Percentiles rank a stretch among this genome's conserved stretches.
phyloP scores from a whole-genome alignment of 129 eudicot species.

The Sambucus nigra region DNA sequence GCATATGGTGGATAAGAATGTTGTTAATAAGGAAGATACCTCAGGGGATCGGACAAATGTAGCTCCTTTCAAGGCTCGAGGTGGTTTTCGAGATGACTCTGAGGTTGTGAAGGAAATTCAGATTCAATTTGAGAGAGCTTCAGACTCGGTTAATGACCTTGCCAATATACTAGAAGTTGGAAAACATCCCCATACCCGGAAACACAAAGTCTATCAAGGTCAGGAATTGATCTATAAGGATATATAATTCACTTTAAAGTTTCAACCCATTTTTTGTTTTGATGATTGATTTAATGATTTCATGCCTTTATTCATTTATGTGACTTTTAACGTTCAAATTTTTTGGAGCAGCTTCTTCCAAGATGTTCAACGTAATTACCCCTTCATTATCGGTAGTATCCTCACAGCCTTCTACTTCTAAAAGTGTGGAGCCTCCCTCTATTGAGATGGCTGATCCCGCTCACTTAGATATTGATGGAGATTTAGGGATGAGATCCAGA shows the following conservation, averaged over 20 bases:
- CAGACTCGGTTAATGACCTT: slow-evolving; percentile 50
- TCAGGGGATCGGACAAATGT: slow-evolving; percentile 26
- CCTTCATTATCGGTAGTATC: slow-evolving; percentile 41
- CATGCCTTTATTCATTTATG: neutral
- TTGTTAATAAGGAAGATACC: slow-evolving; percentile 41
- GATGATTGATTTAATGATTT: slow-evolving; percentile 7
- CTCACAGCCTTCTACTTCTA: slow-evolving; percentile 39
- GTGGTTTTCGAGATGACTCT: slow-evolving; percentile 40
- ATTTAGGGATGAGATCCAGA: slow-evolving; percentile 37
- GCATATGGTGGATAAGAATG: slow-evolving; percentile 84
- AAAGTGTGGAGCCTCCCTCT: slow-evolving; percentile 13
- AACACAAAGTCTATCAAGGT: slow-evolving; percentile 75
- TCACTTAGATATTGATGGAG: slow-evolving; percentile 36
- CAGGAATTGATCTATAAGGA: neutral
- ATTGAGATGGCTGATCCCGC: slow-evolving; percentile 19
- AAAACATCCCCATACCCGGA: slow-evolving; percentile 56
- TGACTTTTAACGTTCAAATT: neutral
- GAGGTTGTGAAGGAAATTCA: slow-evolving; percentile 78
- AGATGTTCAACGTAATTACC: slow-evolving; percentile 56
- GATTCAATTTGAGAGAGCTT: slow-evolving; percentile 59
- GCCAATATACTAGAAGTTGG: slow-evolving; percentile 81
- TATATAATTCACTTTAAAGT: too few relatives aligned
- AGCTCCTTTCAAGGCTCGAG: slow-evolving; percentile 26
- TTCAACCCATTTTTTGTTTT: too few relatives aligned
- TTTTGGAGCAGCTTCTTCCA: slow-evolving; percentile 55